These are phyloP conservation scores for Cyberlindnera galapagoensis DNA, from an alignment of 805 yeast genomes.

Conservation along the genomic window DNA sequence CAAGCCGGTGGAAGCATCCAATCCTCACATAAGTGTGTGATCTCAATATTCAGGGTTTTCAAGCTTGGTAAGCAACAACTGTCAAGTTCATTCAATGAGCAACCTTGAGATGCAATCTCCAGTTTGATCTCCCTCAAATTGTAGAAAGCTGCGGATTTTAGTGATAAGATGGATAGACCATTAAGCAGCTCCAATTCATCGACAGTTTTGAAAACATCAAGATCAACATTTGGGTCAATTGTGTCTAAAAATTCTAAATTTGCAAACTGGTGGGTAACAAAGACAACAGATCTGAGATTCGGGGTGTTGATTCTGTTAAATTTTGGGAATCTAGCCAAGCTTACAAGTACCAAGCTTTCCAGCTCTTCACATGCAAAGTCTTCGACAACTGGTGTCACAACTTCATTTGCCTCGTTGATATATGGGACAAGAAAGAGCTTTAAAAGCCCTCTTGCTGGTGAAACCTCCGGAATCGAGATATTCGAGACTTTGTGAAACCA, in stretches of 20 bases:
- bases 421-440: no score
- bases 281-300: background rate
- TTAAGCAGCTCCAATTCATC: conserved; percentile 1
- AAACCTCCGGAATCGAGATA: no score
- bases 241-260: background rate
- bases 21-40: background rate
- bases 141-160: background rate
- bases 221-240: background rate
- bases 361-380: no score
- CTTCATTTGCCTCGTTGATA: no score
- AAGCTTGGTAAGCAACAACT: background rate
- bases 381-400: no score
- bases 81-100: background rate
- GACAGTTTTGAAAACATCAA: background rate
- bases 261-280: background rate
- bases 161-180: background rate
- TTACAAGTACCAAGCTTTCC: no score
- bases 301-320: conserved; percentile 1
- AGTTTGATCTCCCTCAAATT: background rate
- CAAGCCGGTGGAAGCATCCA: conserved; percentile 2
- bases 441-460: no score
- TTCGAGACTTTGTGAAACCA: no score
- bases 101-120: background rate
- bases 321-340: conserved; percentile 2
- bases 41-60: background rate